These are phyloP conservation scores for Pleodorina starrii DNA, from an alignment of 139 green algal species.

Conservation along the genomic window DNA sequence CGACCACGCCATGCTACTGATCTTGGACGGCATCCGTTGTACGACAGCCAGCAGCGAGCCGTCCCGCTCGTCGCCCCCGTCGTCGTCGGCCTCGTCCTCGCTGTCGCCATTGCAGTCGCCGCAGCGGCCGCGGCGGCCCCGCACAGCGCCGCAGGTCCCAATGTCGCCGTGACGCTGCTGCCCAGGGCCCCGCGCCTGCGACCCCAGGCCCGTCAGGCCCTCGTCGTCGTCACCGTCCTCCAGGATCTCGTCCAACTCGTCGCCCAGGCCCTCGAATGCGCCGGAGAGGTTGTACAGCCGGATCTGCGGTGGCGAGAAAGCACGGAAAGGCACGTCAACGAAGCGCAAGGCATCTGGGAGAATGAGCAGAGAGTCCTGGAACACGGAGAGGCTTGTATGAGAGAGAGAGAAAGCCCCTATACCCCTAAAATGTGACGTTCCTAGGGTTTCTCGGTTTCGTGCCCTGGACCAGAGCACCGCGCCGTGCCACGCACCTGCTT, in stretches of 20 bases:
- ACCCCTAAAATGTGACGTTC: neutral
- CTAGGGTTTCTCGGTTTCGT: neutral
- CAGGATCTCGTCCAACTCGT: no score
- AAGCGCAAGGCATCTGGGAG: no score
- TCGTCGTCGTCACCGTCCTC: neutral
- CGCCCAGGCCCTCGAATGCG: slow-evolving; percentile 48
- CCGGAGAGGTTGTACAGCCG: slow-evolving; percentile 48
- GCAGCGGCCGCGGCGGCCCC: neutral
- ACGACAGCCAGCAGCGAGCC: slow-evolving; percentile 68
- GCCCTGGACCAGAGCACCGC: neutral
- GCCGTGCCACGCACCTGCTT: slow-evolving; percentile 75
- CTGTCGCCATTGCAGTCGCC: neutral
- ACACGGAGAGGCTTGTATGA: no score
- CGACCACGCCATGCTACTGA: slow-evolving; percentile 62
- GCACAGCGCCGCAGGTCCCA: neutral
- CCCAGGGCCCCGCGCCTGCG: no score
- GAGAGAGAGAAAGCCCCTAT: no score
- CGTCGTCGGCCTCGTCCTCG: neutral
- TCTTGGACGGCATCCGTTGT: slow-evolving; percentile 79
- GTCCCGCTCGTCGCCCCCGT: neutral
- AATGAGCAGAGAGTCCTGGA: no score
- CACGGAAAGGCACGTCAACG: neutral
- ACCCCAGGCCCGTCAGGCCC: neutral
- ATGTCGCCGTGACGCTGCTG: no score
- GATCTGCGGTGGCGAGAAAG: neutral